Conservation (phyloP, 768 basidiomycete genomes). For the Dacryopinax primogenitus region DNA sequence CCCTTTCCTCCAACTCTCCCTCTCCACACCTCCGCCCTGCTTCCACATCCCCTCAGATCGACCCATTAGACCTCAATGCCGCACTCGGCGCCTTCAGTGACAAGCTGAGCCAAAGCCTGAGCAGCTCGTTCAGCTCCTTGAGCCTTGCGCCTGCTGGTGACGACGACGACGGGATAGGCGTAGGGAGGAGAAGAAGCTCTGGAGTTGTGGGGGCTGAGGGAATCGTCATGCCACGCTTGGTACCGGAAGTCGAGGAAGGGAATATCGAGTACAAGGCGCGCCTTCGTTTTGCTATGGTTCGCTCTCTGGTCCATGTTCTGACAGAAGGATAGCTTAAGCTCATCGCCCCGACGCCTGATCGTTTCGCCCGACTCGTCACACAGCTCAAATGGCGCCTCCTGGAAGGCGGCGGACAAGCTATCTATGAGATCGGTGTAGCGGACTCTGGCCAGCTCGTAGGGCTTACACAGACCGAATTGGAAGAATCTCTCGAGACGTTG, state of each 20-base stretch:
- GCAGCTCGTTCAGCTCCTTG: background rate
- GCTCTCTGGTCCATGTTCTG: background rate
- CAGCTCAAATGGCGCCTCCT: slow-evolving; percentile 91
- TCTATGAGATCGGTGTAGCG: slow-evolving; percentile 68
- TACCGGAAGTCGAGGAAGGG: slow-evolving; percentile 68
- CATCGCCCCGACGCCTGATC: slow-evolving; percentile 42
- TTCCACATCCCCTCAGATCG: background rate
- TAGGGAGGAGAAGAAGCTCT: background rate
- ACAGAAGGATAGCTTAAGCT: slow-evolving; percentile 44
- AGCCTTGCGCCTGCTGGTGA: background rate
- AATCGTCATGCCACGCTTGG: slow-evolving; percentile 44
- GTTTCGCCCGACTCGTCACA: slow-evolving; percentile 55
- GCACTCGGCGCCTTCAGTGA: background rate
- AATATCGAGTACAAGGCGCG: slow-evolving; percentile 78
- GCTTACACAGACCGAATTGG: slow-evolving; percentile 57
- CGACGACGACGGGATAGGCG: background rate
- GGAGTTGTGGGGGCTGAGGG: background rate
- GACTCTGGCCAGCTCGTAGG: slow-evolving; percentile 84
- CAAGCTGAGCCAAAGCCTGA: slow-evolving; percentile 2
- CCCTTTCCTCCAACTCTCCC: background rate
- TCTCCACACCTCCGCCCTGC: background rate
- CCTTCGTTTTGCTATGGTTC: background rate
- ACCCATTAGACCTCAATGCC: background rate
- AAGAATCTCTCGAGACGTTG: slow-evolving; percentile 70
- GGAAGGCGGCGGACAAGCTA: slow-evolving; percentile 71